Evolutionary conservation across 2,329 filamentous ascomycete species (phyloP).

Genomic region (Cladophialophora yegresii): DNA sequence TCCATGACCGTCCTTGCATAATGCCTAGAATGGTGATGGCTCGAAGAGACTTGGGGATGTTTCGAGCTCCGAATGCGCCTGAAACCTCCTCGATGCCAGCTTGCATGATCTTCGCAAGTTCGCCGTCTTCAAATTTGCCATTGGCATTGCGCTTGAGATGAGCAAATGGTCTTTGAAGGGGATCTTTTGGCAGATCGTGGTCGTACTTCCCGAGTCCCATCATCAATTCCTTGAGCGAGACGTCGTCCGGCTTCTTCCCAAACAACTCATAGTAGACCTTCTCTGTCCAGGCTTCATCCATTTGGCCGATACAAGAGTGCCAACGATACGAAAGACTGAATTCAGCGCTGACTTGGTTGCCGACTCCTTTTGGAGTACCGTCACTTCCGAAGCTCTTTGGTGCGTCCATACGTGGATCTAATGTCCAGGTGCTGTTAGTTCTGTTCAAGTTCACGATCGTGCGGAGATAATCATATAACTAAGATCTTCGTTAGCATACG

Average conservation of each 20-base stretch:
- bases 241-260: conserved; percentile 58
- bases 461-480: conserved; percentile 66
- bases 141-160: conserved; percentile 64
- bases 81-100: conserved; percentile 68
- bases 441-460: conserved; percentile 74
- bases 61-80: conserved; percentile 70
- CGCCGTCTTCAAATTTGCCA: conserved; percentile 72
- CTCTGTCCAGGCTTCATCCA: conserved; percentile 81
- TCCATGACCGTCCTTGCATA: conserved; percentile 73
- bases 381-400: conserved; percentile 58
- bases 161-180: conserved; percentile 67
- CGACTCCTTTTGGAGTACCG: conserved; percentile 68
- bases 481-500: neutral
- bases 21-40: conserved; percentile 80
- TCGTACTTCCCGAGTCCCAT: conserved; percentile 66
- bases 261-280: conserved; percentile 66
- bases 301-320: conserved; percentile 74
- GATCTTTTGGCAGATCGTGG: conserved; percentile 63
- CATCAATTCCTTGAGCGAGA: conserved; percentile 64
- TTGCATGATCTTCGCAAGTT: conserved; percentile 69
- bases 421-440: conserved; percentile 74
- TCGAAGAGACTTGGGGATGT: conserved; percentile 72
- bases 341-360: conserved; percentile 80
- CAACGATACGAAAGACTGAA: conserved; percentile 87
- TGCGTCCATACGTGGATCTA: conserved; percentile 73